phyloP scores from a whole-genome alignment of 805 yeast species.

The Helenozyma rhizophorensis region DNA sequence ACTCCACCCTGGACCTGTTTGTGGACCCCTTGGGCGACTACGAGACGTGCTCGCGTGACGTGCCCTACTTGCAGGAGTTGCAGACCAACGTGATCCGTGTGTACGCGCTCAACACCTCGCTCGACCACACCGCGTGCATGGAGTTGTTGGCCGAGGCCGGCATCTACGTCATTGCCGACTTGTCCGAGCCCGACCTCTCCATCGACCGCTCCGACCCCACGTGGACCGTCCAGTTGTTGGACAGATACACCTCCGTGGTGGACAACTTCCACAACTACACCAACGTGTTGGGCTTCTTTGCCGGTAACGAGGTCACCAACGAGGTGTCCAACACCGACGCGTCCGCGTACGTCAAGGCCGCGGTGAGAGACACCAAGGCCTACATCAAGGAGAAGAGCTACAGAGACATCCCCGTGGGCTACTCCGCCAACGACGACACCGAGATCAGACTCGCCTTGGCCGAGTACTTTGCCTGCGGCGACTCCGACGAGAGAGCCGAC shows the following conservation, averaged over 20 bases:
- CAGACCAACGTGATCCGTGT: constrained; percentile 72
- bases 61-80: constrained; percentile 61
- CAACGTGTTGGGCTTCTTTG: constrained; percentile 76
- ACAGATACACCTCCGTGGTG: constrained; percentile 66
- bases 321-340: constrained; percentile 62
- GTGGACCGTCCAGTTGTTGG: constrained; percentile 60
- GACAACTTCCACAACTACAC: constrained; percentile 66
- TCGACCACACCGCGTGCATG: constrained; percentile 72
- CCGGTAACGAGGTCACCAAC: constrained; percentile 83
- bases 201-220: constrained; percentile 59
- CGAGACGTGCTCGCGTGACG: constrained; percentile 62
- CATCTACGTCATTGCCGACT: constrained; percentile 85
- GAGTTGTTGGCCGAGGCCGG: constrained; percentile 68
- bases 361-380: constrained; percentile 69
- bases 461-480: constrained; percentile 76
- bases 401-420: constrained; percentile 74
- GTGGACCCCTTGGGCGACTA: constrained; percentile 70
- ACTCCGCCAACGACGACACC: constrained; percentile 74
- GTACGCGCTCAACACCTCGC: constrained; percentile 62
- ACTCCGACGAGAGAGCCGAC: constrained; percentile 59
- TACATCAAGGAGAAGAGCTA: constrained; percentile 59
- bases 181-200: constrained; percentile 65
- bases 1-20: constrained; percentile 44
- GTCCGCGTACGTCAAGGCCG: constrained; percentile 80
- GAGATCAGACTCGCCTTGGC: constrained; percentile 64